Evolutionary conservation across 2,329 filamentous ascomycete genomes (phyloP), one percentile per base, ranked within the genome.

Genomic region (Dothiorella sarmentorum): DNA sequence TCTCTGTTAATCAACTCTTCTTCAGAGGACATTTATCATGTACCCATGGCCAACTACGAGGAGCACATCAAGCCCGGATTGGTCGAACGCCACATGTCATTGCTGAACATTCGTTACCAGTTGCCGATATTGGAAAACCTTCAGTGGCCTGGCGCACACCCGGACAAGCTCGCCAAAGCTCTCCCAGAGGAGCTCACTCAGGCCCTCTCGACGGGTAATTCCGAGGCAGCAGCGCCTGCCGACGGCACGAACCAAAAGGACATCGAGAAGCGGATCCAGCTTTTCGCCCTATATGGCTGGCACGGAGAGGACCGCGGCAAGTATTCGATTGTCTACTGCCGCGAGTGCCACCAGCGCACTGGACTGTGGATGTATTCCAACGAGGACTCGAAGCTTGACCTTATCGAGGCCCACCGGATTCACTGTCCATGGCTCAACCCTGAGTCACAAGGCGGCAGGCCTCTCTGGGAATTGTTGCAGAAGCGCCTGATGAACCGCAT

Each of bases 291-390:
- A 18, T 78, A 76, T 61, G 78, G 78, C 61, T 81, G 78, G 78
- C 68, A 69, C n/a, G 78, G 75, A 74, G 80, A 69, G 74, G 85
- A 66, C 72, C 86, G 69, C 58, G 76, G 84, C 1, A 83, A 88
- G 20, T 85, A 87, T 38, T 88, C 90, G 61, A 83, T 93, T 15
- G 86, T 89, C 5, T 86, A 85, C 4, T 99, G 94, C 72, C 82
- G 87, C 60, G 89, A 90, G 18, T 99, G 94, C 70, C 89, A 96
- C 68, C 86, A 94, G 60, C 85, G 92, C 1, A 79, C 97, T 0
- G 94, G 94, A 0, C 80, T 99, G 2, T 99, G 94, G 94, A 88
- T 99, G 78, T 97, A 96, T 71, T 64, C 65, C 0, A 65, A 66
- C 37, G 58, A 65, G 6, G 66, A 68, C 7, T 58, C 71, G n/a